Conservation (phyloP, 352 stramenopile species). For the Phytophthora tentaculata region DNA sequence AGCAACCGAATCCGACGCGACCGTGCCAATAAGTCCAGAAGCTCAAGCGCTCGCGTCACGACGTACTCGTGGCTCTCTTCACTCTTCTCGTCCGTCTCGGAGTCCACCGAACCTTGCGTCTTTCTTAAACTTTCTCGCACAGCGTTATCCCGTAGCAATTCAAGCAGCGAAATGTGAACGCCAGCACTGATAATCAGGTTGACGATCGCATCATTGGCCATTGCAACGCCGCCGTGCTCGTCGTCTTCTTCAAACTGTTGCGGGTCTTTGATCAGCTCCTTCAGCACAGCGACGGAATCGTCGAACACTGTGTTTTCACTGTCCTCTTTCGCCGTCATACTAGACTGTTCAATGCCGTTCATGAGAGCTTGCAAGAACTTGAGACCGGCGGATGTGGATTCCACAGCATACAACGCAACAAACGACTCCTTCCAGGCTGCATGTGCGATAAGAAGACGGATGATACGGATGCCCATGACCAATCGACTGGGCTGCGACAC, state of each 20-base stretch:
- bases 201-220: slow-evolving; percentile 62
- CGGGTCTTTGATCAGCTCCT: slow-evolving; percentile 56
- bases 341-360: slow-evolving; percentile 58
- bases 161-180: slow-evolving; percentile 71
- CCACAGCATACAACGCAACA: slow-evolving; percentile 65
- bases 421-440: slow-evolving; percentile 79
- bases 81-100: slow-evolving; percentile 22
- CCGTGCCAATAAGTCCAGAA: slow-evolving; percentile 59
- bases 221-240: slow-evolving; percentile 42
- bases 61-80: slow-evolving; percentile 41
- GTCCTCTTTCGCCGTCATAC: slow-evolving; percentile 27
- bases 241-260: slow-evolving; percentile 35
- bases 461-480: slow-evolving; percentile 66
- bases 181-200: slow-evolving; percentile 74
- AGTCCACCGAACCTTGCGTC: slow-evolving; percentile 17
- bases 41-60: slow-evolving; percentile 44
- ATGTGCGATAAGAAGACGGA: slow-evolving; percentile 77
- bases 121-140: slow-evolving; percentile 31
- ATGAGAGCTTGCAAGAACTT: slow-evolving; percentile 75
- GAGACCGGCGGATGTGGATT: slow-evolving; percentile 64
- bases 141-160: slow-evolving; percentile 55
- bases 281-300: slow-evolving; percentile 64
- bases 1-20: slow-evolving; percentile 73
- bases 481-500: slow-evolving; percentile 57
- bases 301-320: slow-evolving; percentile 56